Base-by-base conservation (phyloP, 176 grass and related monocot genomes). In the Oryza australiensis region DNA sequence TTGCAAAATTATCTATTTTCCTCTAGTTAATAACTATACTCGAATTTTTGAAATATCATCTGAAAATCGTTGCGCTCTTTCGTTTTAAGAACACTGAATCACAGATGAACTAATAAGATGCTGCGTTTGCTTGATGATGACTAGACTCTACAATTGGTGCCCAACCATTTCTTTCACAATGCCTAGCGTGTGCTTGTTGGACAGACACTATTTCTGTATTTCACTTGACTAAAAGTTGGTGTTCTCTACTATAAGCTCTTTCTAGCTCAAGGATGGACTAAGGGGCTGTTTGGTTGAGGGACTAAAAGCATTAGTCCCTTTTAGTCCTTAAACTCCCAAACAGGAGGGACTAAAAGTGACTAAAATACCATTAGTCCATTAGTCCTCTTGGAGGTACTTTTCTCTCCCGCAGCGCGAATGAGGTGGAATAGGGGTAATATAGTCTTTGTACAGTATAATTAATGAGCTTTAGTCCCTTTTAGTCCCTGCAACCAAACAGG, bases 121-220 rank as follows among this genome's bases (percentile, higher is more conserved):
- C 4, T n/a, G 15, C 46, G 14, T 78, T 83, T 59, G 57, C 45
- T 32, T 55, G 41, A 68, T 12, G 9, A 26, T n/a, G 18, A 41
- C 16, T 45, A 65, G 13, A 74, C 62, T 64, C 59, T 70, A 70
- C 35, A 26, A 51, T 75, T 28, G 71, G 62, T 9, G 49, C 64
- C 75, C 82, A 85, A 23, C 59, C 34, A 80, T 53, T 81, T 20
- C 72, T 23, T n/a, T 76, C 65, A 16, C 43, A 81, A 65, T 66
- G 34, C 14, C 22, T 28, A 18, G 37, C 66, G 72, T 55, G 43
- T 43, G 48, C 27, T 66, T 74, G 43, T 55, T 29, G 73, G 57
- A 70, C 70, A 80, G 37, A 12, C 66, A 59, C 42, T 76, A 42
- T 70, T 37, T 37, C 35, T 37, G 35, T 37, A 37, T 37, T 60